Conservation (phyloP, 805 yeast genomes). For the Saturnispora hagleri region DNA sequence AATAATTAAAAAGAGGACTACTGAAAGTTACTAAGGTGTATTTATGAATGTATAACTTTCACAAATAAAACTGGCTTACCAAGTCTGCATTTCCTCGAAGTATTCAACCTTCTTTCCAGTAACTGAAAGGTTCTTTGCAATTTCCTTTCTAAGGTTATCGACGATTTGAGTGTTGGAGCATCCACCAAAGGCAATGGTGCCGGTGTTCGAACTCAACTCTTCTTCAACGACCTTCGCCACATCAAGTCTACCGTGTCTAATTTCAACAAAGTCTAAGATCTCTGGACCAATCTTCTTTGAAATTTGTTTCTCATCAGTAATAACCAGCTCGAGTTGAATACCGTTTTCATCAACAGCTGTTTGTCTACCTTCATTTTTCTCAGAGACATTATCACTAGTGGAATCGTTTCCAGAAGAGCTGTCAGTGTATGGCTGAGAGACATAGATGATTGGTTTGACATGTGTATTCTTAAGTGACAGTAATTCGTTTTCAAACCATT, state of each 20-base stretch:
- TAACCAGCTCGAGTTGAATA: not conserved
- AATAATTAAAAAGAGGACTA: too few relatives aligned
- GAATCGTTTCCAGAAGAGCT: slow-evolving; percentile 2
- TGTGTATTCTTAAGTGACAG: slow-evolving; percentile 26
- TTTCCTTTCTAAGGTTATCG: slow-evolving; percentile 22
- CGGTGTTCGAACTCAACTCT: slow-evolving; percentile 31
- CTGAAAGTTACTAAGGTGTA: not conserved
- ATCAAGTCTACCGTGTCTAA: slow-evolving; percentile 38
- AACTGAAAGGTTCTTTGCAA: slow-evolving; percentile 14
- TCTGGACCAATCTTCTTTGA: slow-evolving; percentile 13
- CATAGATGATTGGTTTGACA: slow-evolving; percentile 33
- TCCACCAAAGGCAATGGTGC: slow-evolving; percentile 37
- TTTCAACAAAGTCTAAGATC: slow-evolving; percentile 31
- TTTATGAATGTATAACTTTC: not conserved
- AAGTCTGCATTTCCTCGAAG: slow-evolving; percentile 29
- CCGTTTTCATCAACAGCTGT: not conserved
- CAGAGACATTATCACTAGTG: slow-evolving; percentile 1
- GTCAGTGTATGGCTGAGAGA: slow-evolving; percentile 28
- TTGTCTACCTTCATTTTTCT: not conserved
- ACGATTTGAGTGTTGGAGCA: slow-evolving; percentile 42
- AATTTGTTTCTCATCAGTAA: slow-evolving; percentile 6
- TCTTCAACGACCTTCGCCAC: slow-evolving; percentile 26
- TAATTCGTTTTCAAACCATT: slow-evolving; percentile 41
- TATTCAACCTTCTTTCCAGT: slow-evolving; percentile 20
- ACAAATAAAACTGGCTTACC: slow-evolving; percentile 17